Base-by-base conservation (phyloP, 176 grass and related monocot genomes). In the Carex littledalei region DNA sequence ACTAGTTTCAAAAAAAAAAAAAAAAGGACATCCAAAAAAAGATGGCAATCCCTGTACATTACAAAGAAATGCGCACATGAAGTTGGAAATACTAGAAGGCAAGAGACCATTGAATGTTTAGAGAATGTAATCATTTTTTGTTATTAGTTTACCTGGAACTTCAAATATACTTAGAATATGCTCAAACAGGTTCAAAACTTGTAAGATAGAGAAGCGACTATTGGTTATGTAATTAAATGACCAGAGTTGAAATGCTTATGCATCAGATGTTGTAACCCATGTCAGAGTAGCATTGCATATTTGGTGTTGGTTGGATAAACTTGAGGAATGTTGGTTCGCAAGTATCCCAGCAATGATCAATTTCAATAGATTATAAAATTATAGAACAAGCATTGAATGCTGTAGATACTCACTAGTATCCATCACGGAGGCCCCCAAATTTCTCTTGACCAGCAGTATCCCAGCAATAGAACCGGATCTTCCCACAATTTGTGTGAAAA, bases 361-460 rank as follows among this genome's bases (percentile, higher is more conserved):
- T 20, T 37, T 13, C 14, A 35, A 20, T 58, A 55, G 32, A 34
- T 56, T 56, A 32, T 79, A 54, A 57, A 1, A 79, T 0, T 18
- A 66, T 1, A 56, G 8, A 59, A 74, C 7, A 73, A 74, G 82
- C 29, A 85, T 59, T 43, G 18, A 24, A 24, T 5, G 41, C 7
- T 20, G 8, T 84, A 8, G 5, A 32, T 31, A 85, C 87, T 88
- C 49, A 88, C 87, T 88, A 88, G 18, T 88, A 84, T 29, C 81
- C 81, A 62, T 88, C 87, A 52, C 87, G 39, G 8, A 88, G 70
- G 32, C 81, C 87, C 21, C 87, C 81, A 41, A 84, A 88, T 77
- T 88, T 88, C 86, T 88, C 81, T 56, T 88, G 86, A 13, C 86
- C 86, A 15, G 87, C 71, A 24, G 81, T 88, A 78, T 88, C 86